Evolutionary conservation across 2,329 filamentous ascomycete genomes (phyloP).

Genomic region (Trichoderma sp.): DNA sequence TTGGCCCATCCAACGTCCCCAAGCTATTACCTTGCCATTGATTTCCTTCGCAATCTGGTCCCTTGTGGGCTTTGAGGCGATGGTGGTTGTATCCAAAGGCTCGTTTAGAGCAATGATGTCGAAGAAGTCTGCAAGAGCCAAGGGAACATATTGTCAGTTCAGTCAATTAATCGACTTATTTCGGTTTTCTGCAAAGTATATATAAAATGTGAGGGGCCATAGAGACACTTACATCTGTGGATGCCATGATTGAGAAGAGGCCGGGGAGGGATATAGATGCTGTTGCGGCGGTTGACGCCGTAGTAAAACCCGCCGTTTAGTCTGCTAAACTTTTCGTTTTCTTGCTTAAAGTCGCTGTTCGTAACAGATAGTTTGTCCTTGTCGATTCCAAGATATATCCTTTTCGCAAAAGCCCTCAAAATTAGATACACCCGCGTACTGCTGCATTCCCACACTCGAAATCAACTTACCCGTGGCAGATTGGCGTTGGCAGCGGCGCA

Average conservation of each 20-base stretch:
- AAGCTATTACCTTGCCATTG: slow-evolving; percentile 47
- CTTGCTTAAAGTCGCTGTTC: slow-evolving; percentile 38
- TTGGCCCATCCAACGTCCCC: slow-evolving; percentile 48
- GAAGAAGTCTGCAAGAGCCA: slow-evolving; percentile 42
- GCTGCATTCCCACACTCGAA: background rate
- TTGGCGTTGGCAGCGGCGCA: slow-evolving; percentile 43
- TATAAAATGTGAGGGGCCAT: fast-evolving
- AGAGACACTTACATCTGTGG: slow-evolving; percentile 44
- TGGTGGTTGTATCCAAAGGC: slow-evolving; percentile 37
- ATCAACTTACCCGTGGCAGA: slow-evolving; percentile 44
- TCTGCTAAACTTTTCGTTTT: slow-evolving; percentile 26
- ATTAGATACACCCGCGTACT: background rate
- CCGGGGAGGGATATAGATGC: slow-evolving; percentile 45
- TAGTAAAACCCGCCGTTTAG: slow-evolving; percentile 48
- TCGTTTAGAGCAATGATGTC: slow-evolving; percentile 48
- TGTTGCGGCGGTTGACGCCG: slow-evolving; percentile 41
- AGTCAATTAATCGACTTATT: background rate
- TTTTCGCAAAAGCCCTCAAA: background rate
- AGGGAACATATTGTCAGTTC: background rate
- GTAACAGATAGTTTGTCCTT: slow-evolving; percentile 23
- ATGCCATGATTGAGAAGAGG: slow-evolving; percentile 50
- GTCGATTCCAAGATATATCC: slow-evolving; percentile 28
- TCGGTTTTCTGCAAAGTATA: background rate
- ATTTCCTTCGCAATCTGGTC: slow-evolving; percentile 45
- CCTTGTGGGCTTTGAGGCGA: slow-evolving; percentile 40